Evolutionary conservation across 805 yeast genomes (phyloP).

Genomic region (Lipomyces starkeyi): DNA sequence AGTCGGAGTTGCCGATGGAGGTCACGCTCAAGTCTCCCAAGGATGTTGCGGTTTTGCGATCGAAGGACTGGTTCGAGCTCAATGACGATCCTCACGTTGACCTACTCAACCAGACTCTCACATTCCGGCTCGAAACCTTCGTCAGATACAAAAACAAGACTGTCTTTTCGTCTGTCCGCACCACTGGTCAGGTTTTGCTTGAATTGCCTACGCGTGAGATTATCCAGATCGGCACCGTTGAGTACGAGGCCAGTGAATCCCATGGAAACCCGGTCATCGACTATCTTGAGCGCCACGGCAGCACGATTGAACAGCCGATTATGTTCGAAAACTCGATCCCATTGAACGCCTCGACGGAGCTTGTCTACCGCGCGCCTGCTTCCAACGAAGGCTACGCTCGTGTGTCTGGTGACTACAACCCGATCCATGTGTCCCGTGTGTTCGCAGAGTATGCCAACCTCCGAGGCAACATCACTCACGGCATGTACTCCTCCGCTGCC

Average conservation of each 20-base stretch:
- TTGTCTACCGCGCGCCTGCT: constrained; percentile 71
- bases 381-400: constrained; percentile 96
- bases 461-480: constrained; percentile 98
- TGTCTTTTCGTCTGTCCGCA: constrained; percentile 77
- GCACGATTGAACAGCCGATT: constrained; percentile 91
- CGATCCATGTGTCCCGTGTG: constrained; percentile 95
- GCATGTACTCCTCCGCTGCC: constrained; percentile 97
- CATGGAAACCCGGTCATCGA: constrained; percentile 98
- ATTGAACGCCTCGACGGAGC: constrained; percentile 60
- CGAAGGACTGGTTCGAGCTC: constrained; percentile 98
- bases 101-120: constrained; percentile 76
- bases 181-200: constrained; percentile 81
- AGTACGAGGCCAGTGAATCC: constrained; percentile 88
- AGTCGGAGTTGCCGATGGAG: constrained; percentile 85
- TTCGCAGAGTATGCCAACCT: constrained; percentile 91
- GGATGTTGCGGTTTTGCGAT: constrained; percentile 89
- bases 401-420: constrained; percentile 98
- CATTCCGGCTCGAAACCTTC: constrained; percentile 86
- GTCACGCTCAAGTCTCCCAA: constrained; percentile 72
- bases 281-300: constrained; percentile 88
- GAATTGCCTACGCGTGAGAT: constrained; percentile 93
- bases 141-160: constrained; percentile 78
- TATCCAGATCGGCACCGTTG: constrained; percentile 79
- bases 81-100: constrained; percentile 66
- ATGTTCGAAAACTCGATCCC: constrained; percentile 90